Conservation (phyloP, 2,329 filamentous ascomycete genomes). For the Aspergillus brasiliensis region DNA sequence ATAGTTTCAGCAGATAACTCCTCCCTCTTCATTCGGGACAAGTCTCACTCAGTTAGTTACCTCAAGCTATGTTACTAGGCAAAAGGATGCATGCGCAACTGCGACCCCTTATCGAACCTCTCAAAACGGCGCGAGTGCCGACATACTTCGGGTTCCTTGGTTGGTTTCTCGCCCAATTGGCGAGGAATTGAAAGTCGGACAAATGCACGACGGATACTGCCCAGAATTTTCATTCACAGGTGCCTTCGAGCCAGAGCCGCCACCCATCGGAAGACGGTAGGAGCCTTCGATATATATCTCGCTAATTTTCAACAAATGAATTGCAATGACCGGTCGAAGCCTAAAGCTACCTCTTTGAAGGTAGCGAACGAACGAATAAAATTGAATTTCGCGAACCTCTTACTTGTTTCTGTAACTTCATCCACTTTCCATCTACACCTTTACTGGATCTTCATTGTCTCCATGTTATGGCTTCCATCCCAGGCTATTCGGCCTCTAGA, state of each 20-base stretch:
- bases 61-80: constrained; percentile 1
- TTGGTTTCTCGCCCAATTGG: not conserved
- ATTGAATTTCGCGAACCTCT: too few relatives aligned
- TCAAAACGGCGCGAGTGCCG: not conserved
- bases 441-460: not conserved
- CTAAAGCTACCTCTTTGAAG: too few relatives aligned
- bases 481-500: not conserved
- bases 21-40: not conserved
- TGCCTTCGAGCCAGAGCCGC: too few relatives aligned
- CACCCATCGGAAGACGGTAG: too few relatives aligned
- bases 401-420: too few relatives aligned
- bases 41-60: not conserved
- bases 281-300: too few relatives aligned
- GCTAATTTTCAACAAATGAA: too few relatives aligned
- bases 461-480: not conserved
- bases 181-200: not conserved
- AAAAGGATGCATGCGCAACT: not conserved
- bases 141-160: not conserved
- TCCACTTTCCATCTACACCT: not conserved
- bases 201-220: not conserved
- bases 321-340: too few relatives aligned
- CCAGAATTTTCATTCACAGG: not conserved
- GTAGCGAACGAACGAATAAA: too few relatives aligned
- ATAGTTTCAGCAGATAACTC: not conserved
- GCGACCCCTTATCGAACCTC: not conserved